Evolutionary conservation across 768 basidiomycete species (phyloP).

Genomic region (Russula lepida): DNA sequence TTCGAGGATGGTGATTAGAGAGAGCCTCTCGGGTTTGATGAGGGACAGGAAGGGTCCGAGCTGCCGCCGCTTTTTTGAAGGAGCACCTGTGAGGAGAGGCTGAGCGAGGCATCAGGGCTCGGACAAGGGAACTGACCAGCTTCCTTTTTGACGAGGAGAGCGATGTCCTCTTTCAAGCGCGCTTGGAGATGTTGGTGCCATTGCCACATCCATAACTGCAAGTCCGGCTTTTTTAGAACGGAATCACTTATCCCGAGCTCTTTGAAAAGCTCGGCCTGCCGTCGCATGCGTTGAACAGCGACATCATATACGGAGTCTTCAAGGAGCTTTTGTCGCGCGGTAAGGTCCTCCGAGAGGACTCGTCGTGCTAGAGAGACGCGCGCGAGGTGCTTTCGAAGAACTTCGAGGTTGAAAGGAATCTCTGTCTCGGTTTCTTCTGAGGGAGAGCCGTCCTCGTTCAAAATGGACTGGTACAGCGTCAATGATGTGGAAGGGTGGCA

Average conservation of each 20-base stretch:
- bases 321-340: slow-evolving; percentile 68
- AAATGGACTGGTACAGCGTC: neutral
- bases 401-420: slow-evolving; percentile 68
- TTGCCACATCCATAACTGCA: slow-evolving; percentile 78
- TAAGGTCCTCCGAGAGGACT: slow-evolving; percentile 57
- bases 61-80: neutral
- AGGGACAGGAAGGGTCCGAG: slow-evolving; percentile 70
- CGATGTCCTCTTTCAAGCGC: slow-evolving; percentile 45
- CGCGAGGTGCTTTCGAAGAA: slow-evolving; percentile 60
- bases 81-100: neutral
- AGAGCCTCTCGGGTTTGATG: slow-evolving; percentile 69
- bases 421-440: slow-evolving; percentile 22
- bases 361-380: slow-evolving; percentile 54
- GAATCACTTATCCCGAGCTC: slow-evolving; percentile 46
- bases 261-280: slow-evolving; percentile 51
- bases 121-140: neutral
- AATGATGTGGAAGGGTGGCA: neutral
- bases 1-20: slow-evolving; percentile 84
- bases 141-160: slow-evolving; percentile 36
- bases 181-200: slow-evolving; percentile 63
- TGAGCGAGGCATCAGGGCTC: neutral
- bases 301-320: slow-evolving; percentile 84
- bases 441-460: slow-evolving; percentile 21
- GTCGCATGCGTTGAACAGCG: slow-evolving; percentile 60
- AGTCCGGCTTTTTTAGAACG: slow-evolving; percentile 38